Evolutionary conservation across 2,329 filamentous ascomycete genomes (phyloP), one percentile per base, ranked within the genome.

Genomic region (Xylaria sp.): DNA sequence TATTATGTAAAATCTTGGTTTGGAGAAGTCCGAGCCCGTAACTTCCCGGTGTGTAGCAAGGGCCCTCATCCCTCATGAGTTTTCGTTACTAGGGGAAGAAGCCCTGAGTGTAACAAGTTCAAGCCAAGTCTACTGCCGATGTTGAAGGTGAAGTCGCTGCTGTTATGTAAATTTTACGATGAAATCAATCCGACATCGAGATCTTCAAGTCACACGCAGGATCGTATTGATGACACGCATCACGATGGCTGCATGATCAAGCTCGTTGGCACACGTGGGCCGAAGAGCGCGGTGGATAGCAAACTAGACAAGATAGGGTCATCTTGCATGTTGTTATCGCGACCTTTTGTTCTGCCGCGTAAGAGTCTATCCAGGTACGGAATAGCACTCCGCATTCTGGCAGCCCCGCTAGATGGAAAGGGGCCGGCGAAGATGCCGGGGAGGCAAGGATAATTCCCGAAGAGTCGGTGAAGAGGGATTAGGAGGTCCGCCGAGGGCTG

Each of bases 141-240:
- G 23, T 23, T 21, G 31, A 31, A 55, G 23, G n/a, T 21, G 19
- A 40, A 57, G 51, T 25, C 23, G 50, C 25, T 12, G 47, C 17
- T 52, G 35, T 57, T 61, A 61, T 45, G 52, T 64, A 61, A 64
- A 47, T 64, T 54, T 64, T 64, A 61, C 58, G 42, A 54, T 23
- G 57, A 23, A 40, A 23, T 5, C 14, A 37, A 31, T 43, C 57
- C 11, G 35, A 38, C 12, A 4, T 28, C 43, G 8, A 35, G 47
- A 1, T 35, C 9, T 46, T 19, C 21, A 9, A 21, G 53, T 64
- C 61, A 64, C 58, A 61, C 52, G 57, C 23, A 35, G 35, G 45
- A 35, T 19, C 4, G 31, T 50, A 9, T 40, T 40, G 38, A 46
- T 35, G 21, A 33, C 33, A 21, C 21, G 42, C 21, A 54, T 57